Evolutionary conservation across 805 yeast genomes (phyloP).

Genomic region (Dipodascus albidus): DNA sequence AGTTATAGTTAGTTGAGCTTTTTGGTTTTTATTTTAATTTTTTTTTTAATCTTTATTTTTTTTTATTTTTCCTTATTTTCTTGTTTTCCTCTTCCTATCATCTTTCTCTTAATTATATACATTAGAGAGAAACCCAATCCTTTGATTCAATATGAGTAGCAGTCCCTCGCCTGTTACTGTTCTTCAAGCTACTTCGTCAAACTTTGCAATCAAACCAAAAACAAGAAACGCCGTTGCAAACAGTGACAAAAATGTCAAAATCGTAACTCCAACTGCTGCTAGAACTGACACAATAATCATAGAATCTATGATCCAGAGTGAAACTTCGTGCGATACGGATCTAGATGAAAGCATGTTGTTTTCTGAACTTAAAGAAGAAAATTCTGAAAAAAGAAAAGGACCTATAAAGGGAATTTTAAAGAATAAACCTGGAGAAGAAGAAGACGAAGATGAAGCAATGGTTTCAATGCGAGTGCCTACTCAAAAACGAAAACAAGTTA

Average conservation of each 20-base stretch:
- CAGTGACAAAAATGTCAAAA: not conserved
- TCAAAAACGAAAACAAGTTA: not conserved
- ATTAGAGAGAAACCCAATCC: not conserved
- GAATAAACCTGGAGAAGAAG: not conserved
- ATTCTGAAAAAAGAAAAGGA: not conserved
- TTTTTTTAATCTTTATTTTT: not conserved
- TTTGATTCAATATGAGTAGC: not conserved
- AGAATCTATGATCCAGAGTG: not conserved
- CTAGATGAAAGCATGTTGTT: not conserved
- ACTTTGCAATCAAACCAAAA: not conserved
- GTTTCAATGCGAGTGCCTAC: not conserved
- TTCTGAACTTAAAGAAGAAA: not conserved
- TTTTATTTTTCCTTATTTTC: not conserved
- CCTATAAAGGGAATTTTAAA: not conserved
- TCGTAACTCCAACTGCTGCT: not conserved
- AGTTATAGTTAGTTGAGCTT: not conserved
- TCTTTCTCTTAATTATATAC: too few relatives aligned
- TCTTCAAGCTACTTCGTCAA: not conserved
- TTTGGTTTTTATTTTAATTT: not conserved
- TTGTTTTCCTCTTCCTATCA: not conserved
- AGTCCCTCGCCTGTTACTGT: not conserved
- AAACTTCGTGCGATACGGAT: slow-evolving; percentile 1
- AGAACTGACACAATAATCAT: not conserved
- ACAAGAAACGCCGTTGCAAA: not conserved
- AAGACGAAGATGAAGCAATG: not conserved